Base-by-base conservation (phyloP, 2,329 filamentous ascomycete genomes). In the Xylariaceae sp. region DNA sequence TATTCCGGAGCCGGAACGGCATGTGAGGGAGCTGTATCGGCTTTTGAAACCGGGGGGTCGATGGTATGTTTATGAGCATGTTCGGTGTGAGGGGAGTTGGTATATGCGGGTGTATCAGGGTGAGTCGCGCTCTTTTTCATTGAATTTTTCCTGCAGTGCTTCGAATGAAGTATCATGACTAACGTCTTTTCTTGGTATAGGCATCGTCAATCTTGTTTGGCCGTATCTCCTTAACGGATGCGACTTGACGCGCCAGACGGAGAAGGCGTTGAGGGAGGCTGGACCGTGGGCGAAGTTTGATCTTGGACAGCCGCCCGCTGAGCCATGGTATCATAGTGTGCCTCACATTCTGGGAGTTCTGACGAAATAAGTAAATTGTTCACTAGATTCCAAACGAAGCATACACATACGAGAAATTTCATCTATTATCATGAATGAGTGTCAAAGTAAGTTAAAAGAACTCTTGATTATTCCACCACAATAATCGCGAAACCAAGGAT, bases 1-100 rank as follows among this genome's bases (percentile, higher is more conserved):
- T 65, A 85, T 88, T 54, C 85, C 85, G 0, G 79, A 84, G 2
- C 84, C 83, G 2, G 74, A 82, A 66, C 72, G 74, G 64, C 83
- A 86, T 60, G 78, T 85, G 61, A 72, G 71, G 58, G 77, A 80
- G 62, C 70, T 88, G 35, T 86, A 86, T 69, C 72, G 75, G 37
- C 79, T 81, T 55, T 74, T 88, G 60, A 86, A 84, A 72, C 80
- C 81, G 4, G 85, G 85, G 4, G 85, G 85, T 0, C 74, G 80
- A 44, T 87, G 84, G 83, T 84, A 85, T 62, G 77, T 84, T 0
- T 87, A 80, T 64, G 85, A 88, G 74, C 85, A 88, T 66, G 82
- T 88, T 45, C 69, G 71, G 57, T 72, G 71, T 53, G 72, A 73
- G 49, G 65, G 70, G 3, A 74, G 73, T 8, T 73, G 74, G 66